Evolutionary conservation across 306 rosid genomes (phyloP), one percentile per base, ranked within the genome.

Genomic region (Phaseolus lunatus): DNA sequence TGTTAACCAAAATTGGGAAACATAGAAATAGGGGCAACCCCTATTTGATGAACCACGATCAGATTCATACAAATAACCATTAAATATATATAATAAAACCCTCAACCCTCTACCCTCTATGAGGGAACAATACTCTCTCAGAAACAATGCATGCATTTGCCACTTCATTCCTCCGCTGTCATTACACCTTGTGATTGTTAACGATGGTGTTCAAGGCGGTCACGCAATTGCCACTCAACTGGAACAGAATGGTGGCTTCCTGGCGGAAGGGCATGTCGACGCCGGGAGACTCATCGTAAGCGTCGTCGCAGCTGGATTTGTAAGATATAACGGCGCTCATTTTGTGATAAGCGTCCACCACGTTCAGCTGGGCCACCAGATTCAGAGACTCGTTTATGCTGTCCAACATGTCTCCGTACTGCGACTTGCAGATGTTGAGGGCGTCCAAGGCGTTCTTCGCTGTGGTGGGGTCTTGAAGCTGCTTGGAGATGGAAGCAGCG

Each of bases 261-360:
- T 16, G 6, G 26, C 52, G 1, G 16, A 84, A 53, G 2, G 85
- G 78, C 10, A 13, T 68, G 2, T 0, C 2, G 9, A 53, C 29
- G 0, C 75, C 83, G 0, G 78, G 72, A 24, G 82, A 22, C 29
- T 85, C 83, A 0, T 0, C 0, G n/a, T 78, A 77, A 19, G 81
- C 58, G 2, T 81, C 76, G 1, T 68, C 83, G 37, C 88, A 81
- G 0, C 67, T 0, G 5, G 31, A 1, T 6, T 37, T 26, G 50
- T 31, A 13, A 0, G 72, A 26, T 0, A 85, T 7, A 5, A 73
- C 85, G 12, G 78, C 0, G 35, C 7, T 58, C 39, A 82, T 54
- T 65, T 65, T 65, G 79, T 44, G 45, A 20, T 71, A 64, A 53
- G 85, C 75, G 9, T 82, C 85, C 3, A 54, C 82, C 9, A 82